Evolutionary conservation across 768 basidiomycete species (phyloP).

Genomic region (Chalciporus chontae): DNA sequence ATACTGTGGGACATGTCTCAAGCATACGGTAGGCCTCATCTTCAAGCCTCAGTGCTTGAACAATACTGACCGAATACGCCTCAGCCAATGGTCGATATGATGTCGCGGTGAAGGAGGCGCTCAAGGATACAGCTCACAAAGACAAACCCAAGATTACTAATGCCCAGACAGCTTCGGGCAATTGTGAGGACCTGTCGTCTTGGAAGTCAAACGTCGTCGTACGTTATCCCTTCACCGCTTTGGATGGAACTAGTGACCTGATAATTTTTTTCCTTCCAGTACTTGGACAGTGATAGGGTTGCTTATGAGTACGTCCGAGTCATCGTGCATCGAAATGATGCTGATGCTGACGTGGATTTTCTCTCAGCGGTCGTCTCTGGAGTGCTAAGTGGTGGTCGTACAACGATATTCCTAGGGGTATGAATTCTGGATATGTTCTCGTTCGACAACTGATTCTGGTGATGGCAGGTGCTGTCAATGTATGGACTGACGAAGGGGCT

Average conservation of each 20-base stretch:
- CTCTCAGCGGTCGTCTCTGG: slow-evolving; percentile 45
- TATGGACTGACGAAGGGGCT: slow-evolving; percentile 14
- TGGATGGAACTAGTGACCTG: background rate
- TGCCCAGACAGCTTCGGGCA: no score
- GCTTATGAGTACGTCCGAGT: slow-evolving; percentile 37
- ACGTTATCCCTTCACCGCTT: slow-evolving; percentile 9
- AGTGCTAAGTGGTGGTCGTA: slow-evolving; percentile 48
- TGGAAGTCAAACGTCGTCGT: slow-evolving; percentile 43
- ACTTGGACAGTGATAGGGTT: slow-evolving; percentile 41
- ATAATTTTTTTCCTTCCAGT: slow-evolving; percentile 26
- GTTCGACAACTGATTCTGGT: background rate
- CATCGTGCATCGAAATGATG: no score
- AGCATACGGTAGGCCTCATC: slow-evolving; percentile 35
- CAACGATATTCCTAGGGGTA: slow-evolving; percentile 35
- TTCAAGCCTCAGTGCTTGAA: background rate
- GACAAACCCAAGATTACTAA: no score
- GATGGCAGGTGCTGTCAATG: slow-evolving; percentile 11
- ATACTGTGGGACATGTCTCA: slow-evolving; percentile 45
- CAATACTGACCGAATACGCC: background rate
- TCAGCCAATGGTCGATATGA: slow-evolving; percentile 59
- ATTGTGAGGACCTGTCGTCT: slow-evolving; percentile 26
- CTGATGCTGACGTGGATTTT: background rate
- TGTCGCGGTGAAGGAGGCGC: slow-evolving; percentile 52
- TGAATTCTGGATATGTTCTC: background rate
- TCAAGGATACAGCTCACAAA: slow-evolving; percentile 29